These are phyloP conservation scores for Groenewaldozyma tartarivorans DNA, from an alignment of 805 yeast species.

Conservation along the genomic window DNA sequence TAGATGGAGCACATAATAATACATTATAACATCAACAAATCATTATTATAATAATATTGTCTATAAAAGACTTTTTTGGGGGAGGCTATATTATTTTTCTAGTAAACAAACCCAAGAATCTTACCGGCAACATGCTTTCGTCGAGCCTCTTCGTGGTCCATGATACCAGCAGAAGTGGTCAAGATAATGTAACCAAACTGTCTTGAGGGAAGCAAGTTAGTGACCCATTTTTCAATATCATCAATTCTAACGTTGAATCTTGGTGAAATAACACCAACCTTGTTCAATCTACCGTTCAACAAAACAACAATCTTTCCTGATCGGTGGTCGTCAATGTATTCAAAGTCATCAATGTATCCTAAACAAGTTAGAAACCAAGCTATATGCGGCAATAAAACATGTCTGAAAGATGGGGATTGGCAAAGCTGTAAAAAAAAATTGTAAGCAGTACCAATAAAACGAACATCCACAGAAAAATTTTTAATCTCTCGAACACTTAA, in stretches of 20 bases:
- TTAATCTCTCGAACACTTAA: slow-evolving; percentile 87
- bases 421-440: slow-evolving; percentile 8
- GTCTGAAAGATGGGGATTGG: slow-evolving; percentile 27
- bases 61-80: no score
- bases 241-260: slow-evolving; percentile 94
- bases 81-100: slow-evolving; percentile 30
- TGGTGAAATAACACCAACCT: slow-evolving; percentile 98
- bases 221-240: slow-evolving; percentile 98
- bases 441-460: slow-evolving; percentile 1
- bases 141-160: slow-evolving; percentile 99
- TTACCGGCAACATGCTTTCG: slow-evolving; percentile 99
- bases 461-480: slow-evolving; percentile 18
- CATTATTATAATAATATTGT: no score
- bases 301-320: slow-evolving; percentile 95
- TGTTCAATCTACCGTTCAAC: slow-evolving; percentile 96
- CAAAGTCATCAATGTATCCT: slow-evolving; percentile 94
- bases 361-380: slow-evolving; percentile 10
- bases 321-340: slow-evolving; percentile 98
- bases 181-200: slow-evolving; percentile 97
- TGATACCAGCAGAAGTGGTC: slow-evolving; percentile 98
- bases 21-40: no score
- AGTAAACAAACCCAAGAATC: slow-evolving; percentile 96
- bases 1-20: no score
- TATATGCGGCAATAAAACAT: slow-evolving; percentile 1
- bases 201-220: slow-evolving; percentile 97